Evolutionary conservation across 176 grass and related monocot genomes (phyloP), one percentile per base, ranked within the genome.

Genomic region (Poa annua): DNA sequence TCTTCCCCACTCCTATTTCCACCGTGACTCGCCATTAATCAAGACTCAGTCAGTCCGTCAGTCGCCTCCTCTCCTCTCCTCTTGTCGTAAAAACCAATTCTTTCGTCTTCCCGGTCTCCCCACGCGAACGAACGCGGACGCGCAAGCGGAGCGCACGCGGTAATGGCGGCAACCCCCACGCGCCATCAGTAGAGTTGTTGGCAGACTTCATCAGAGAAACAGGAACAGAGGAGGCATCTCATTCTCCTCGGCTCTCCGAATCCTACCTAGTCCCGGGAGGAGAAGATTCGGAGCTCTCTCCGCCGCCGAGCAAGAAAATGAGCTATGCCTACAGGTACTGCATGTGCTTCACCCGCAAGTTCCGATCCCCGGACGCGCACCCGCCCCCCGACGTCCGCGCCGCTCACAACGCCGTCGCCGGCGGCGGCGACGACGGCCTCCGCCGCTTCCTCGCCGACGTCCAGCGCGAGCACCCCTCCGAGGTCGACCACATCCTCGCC

Each of bases 271-370:
- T 42, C 38, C 39, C 50, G 1, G 50, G 32, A 36, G 74, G 50
- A 21, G 33, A n/a, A 74, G 71, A 74, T 74, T 74, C 71, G 47
- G 25, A 34, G 65, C 35, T 38, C 10, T 22, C 48, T 3, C 0
- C 16, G 35, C 48, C 44, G 12, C 11, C 38, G 20, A 44, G 7
- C 24, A 65, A 6, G 21, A 39, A 22, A 57, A 89, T 88, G 89
- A 77, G 73, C 50, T 85, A 91, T 86, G 63, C 78, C 54, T 88
- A 85, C 89, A 88, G 79, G 78, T 90, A 86, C 82, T 94, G 92
- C 47, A 88, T 97, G 77, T 94, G 86, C 88, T 97, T 97, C 88
- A 92, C 90, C 10, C 86, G 90, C 57, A 97, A 97, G 95, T 97
- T 97, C 90, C 86, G 80, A 16, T 80, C 75, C 54, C 86, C 73